Evolutionary conservation across 495 filamentous ascomycete genomes (phyloP), one percentile per base, ranked within the genome.

Genomic region (Podospora tetraspora): DNA sequence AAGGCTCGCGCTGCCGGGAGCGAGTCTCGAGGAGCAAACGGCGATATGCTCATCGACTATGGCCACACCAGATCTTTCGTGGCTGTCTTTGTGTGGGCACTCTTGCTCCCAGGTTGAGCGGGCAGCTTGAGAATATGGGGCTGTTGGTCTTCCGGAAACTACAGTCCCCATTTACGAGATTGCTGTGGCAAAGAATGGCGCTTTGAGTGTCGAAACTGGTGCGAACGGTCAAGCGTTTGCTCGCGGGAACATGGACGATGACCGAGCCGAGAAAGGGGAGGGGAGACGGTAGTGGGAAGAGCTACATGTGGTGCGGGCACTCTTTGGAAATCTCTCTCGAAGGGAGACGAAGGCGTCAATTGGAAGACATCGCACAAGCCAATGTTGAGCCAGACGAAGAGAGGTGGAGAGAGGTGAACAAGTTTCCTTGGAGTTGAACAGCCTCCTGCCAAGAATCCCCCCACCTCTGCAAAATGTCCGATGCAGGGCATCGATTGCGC

Each of bases 401-500:
- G 2, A 25, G 25, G 25, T 25, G 25, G 4, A 25, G 4, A 25
- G 25, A 25, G 25, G 25, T 25, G 25, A 25, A 25, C 24, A 25
- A 1, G 1, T 25, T 25, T 25, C 24, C 24, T 25, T 25, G 24
- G 3, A 25, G 24, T 25, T 25, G 24, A 25, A 25, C 24, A 25
- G 24, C 24, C 37, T 2, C 37, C 37, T 52, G 59, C 21, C 59
- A 24, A 60, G 23, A 29, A 22, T 13, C 7, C 9, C 59, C 22
- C 24, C 59, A 60, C 59, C 1, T n/a, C 13, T 29, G 10, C 24
- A 9, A 60, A 13, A 11, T n/a, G 7, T 25, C 58, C 16, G 52
- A 56, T 59, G 64, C 64, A 66, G 64, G 56, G 29, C 43, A 52
- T 52, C 19, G 43, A 66, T 66, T 23, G 25, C 64, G 27, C 60